Conservation (phyloP, 2,329 filamentous ascomycete species). For the Botrytis fragariae region DNA sequence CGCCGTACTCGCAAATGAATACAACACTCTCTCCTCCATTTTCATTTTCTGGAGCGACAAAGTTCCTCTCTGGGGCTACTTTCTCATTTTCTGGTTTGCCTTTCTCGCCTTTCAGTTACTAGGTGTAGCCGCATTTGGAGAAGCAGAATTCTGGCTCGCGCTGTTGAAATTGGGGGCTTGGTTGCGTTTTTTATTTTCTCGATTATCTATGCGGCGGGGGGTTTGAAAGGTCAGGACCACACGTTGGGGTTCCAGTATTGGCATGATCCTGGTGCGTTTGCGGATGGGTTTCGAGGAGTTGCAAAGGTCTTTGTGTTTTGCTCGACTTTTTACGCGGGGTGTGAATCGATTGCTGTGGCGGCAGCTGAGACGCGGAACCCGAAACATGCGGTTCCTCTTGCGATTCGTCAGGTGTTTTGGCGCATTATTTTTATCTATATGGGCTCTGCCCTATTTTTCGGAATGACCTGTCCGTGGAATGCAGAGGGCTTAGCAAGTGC, state of each 20-base stretch:
- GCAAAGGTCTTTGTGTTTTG: constrained; percentile 67
- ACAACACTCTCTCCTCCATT: constrained; percentile 66
- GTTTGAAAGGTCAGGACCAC: constrained; percentile 56
- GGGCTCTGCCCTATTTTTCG: constrained; percentile 71
- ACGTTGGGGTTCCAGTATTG: constrained; percentile 69
- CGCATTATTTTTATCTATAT: constrained; percentile 85
- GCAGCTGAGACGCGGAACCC: constrained; percentile 54
- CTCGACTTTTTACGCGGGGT: constrained; percentile 69
- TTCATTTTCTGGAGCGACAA: constrained; percentile 63
- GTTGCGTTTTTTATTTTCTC: constrained; percentile 72
- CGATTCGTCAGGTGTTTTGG: constrained; percentile 92
- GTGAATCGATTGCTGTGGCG: constrained; percentile 57
- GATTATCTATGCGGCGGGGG: constrained; percentile 68
- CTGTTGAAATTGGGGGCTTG: constrained; percentile 69
- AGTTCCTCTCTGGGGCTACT: constrained; percentile 64
- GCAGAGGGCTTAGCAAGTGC: constrained; percentile 61
- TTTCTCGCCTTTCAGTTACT: constrained; percentile 69
- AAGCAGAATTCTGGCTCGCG: constrained; percentile 78
- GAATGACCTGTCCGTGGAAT: constrained; percentile 70
- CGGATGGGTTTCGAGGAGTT: constrained; percentile 64
- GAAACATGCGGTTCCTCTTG: constrained; percentile 48
- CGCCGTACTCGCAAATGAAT: constrained; percentile 62
- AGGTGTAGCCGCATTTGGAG: constrained; percentile 71
- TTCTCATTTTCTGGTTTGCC: constrained; percentile 71
- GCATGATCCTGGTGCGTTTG: constrained; percentile 68